Conservation (phyloP, 1,139 yeast genomes). For the Suhomyces bolitotheri region DNA sequence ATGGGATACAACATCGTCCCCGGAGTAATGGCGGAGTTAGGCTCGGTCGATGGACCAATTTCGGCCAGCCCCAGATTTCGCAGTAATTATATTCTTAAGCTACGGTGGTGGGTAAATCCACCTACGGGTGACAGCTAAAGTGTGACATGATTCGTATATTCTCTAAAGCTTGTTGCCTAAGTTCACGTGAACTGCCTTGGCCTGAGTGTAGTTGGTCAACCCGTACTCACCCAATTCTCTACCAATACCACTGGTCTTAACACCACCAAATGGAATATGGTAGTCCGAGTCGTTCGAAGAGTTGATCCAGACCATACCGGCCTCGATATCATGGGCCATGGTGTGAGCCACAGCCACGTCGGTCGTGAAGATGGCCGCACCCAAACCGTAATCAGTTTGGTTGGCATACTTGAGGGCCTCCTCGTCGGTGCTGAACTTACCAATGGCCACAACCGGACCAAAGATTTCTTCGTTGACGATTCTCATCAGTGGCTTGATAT, state of each 20-base stretch:
- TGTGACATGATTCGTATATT: too few species aligned
- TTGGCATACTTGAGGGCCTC: constrained; percentile 54
- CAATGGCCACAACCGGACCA: constrained; percentile 59
- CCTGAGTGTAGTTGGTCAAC: constrained; percentile 70
- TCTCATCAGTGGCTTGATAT: constrained; percentile 52
- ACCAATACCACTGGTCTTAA: constrained; percentile 82
- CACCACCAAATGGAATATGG: constrained; percentile 78
- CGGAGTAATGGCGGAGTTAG: too few species aligned
- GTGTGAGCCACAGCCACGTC: constrained; percentile 40
- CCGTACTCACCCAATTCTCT: constrained; percentile 89
- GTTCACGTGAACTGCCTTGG: constrained; percentile 77
- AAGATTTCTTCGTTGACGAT: constrained; percentile 60
- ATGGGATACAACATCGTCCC: too few species aligned
- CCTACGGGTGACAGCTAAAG: too few species aligned
- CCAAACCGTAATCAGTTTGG: constrained; percentile 56
- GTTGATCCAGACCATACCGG: constrained; percentile 61
- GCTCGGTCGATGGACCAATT: too few species aligned
- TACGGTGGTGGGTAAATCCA: too few species aligned
- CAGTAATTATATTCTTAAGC: too few species aligned
- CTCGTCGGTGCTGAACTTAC: constrained; percentile 53
- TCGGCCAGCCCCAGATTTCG: too few species aligned
- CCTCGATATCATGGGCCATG: constrained; percentile 45
- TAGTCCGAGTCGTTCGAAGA: constrained; percentile 77
- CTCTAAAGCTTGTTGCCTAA: constrained; percentile 35
- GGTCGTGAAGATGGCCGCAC: constrained; percentile 33